Evolutionary conservation across 1,284 basidiomycete species (phyloP), one percentile per base, ranked within the genome.

Genomic region (Tylopilus sp.): DNA sequence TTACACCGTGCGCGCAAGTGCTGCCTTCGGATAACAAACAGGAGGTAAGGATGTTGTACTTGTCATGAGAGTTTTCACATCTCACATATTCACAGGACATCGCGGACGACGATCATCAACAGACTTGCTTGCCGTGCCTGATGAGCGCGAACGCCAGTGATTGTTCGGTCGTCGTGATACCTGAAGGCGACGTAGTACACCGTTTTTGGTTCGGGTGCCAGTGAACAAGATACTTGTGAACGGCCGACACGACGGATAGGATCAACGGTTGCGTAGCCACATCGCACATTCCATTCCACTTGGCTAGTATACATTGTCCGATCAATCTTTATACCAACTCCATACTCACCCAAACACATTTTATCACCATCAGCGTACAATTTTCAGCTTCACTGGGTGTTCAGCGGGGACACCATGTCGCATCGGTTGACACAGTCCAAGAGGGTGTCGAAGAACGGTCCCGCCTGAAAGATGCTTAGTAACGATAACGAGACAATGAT

Each of bases 151-250:
- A 58, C 69, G 61, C 67, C 84, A 36, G 80, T 83, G 70, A 18
- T 91, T 92, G 3, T 76, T 93, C 65, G 89, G 89, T 22, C 86
- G 91, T 49, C 94, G 94, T 16, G 91, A 92, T 63, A 71, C 64
- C 24, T 81, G 89, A 63, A 82, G 89, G 70, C 81, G 82, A 59
- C 82, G 90, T 29, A 80, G 82, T 49, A 75, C 81, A 16, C 82
- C 87, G 53, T 81, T 83, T 7, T 72, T 86, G 55, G 60, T 67
- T 39, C 78, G 83, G 39, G 83, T 67, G 18, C 77, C 82, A 15
- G 82, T 86, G 6, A 94, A 89, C 81, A 94, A 92, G 83, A 93
- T 96, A 41, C 95, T 96, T 73, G 71, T 94, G 54, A 94, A 95
- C 70, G 82, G 82, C 39, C 74, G 84, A 59, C 77, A 79, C 44